Conservation (phyloP, 164 flowering plant species). For the Annona cherimola region DNA sequence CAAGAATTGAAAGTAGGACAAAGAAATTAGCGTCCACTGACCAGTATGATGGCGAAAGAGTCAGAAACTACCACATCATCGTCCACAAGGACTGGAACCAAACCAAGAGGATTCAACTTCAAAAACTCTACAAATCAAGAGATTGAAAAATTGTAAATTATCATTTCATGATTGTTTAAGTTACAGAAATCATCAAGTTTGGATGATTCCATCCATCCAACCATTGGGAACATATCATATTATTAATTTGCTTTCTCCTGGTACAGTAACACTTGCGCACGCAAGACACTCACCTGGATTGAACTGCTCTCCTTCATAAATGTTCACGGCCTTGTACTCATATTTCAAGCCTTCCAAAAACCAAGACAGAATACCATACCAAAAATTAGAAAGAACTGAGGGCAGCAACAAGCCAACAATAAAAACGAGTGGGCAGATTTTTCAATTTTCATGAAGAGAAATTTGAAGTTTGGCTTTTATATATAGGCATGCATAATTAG, state of each 20-base stretch:
- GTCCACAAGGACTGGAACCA: conserved; percentile 75
- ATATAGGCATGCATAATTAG: no score
- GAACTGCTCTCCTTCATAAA: conserved; percentile 71
- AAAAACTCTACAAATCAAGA: conserved; percentile 40
- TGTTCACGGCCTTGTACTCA: conserved; percentile 69
- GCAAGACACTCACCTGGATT: conserved; percentile 44
- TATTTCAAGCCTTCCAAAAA: conserved; percentile 40
- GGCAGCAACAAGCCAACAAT: no score
- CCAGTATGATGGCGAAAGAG: conserved; percentile 84
- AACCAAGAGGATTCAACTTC: conserved; percentile 69
- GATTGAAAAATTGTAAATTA: no score
- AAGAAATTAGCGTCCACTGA: conserved; percentile 12
- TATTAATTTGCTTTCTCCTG: no score
- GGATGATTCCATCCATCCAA: background rate
- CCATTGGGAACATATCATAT: no score
- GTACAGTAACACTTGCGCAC: no score
- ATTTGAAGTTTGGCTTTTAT: no score
- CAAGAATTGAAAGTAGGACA: background rate
- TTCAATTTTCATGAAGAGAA: no score
- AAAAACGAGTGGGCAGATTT: no score
- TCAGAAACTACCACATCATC: conserved; percentile 63
- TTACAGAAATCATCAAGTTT: background rate
- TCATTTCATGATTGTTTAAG: background rate
- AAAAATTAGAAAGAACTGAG: background rate
- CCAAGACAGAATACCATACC: background rate